Evolutionary conservation across 331 rosid species (phyloP).

Genomic region (Malus hybrid): DNA sequence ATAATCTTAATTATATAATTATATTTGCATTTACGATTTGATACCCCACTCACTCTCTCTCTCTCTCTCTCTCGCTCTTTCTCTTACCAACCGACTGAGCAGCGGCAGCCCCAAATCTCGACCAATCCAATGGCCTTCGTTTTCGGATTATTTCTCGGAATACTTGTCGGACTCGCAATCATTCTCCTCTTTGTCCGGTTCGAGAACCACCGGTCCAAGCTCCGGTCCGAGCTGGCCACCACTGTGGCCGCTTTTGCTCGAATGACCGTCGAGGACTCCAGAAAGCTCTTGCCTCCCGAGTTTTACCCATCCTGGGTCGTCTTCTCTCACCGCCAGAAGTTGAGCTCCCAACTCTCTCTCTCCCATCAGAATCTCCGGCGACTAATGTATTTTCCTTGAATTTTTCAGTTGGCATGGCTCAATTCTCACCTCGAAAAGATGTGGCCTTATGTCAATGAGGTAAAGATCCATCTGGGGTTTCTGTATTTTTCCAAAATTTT

Average conservation of each 20-base stretch:
- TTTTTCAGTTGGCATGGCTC: slow-evolving; percentile 69
- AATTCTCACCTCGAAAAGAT: slow-evolving; percentile 74
- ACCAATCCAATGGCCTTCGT: slow-evolving; percentile 53
- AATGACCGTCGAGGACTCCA: slow-evolving; percentile 77
- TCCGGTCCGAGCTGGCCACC: slow-evolving; percentile 63
- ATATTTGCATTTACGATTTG: background rate
- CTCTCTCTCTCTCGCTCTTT: background rate
- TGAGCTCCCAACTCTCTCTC: slow-evolving; percentile 25
- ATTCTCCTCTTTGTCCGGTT: slow-evolving; percentile 54
- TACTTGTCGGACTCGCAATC: slow-evolving; percentile 51
- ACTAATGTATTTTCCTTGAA: background rate
- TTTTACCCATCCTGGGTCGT: slow-evolving; percentile 90
- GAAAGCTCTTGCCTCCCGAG: slow-evolving; percentile 66
- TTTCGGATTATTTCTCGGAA: slow-evolving; percentile 60
- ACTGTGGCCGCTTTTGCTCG: slow-evolving; percentile 76
- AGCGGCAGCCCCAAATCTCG: background rate
- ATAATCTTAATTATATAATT: no score
- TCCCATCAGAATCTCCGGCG: background rate
- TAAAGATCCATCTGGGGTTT: slow-evolving; percentile 11
- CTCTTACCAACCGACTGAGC: background rate
- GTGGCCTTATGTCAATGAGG: slow-evolving; percentile 95
- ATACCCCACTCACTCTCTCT: background rate
- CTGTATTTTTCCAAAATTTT: background rate
- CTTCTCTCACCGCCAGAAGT: slow-evolving; percentile 73
- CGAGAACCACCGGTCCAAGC: slow-evolving; percentile 61